phyloP scores from a whole-genome alignment of 2,329 filamentous ascomycete genomes.

The Thielaviopsis euricoi region DNA sequence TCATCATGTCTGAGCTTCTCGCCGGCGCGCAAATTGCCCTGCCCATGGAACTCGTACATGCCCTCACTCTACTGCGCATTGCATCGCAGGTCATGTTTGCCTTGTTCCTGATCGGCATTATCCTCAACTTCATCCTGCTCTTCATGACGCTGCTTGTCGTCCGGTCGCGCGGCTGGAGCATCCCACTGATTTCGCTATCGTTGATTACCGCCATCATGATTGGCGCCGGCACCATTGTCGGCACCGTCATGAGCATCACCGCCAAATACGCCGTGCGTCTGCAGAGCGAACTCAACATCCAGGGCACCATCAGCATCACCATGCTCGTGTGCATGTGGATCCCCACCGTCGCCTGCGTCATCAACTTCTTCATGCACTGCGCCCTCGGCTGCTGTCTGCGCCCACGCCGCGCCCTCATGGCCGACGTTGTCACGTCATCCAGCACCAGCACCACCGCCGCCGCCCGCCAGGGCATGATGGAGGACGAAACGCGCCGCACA shows the following conservation, averaged over 20 bases:
- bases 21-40: constrained; percentile 69
- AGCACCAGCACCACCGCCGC: background rate
- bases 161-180: constrained; percentile 39
- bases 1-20: constrained; percentile 65
- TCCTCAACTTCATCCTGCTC: constrained; percentile 57
- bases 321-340: constrained; percentile 91
- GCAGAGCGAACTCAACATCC: constrained; percentile 61
- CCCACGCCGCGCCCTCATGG: constrained; percentile 5
- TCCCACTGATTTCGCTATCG: constrained; percentile 52
- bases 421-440: background rate
- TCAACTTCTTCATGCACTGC: constrained; percentile 59
- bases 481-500: constrained; percentile 7
- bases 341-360: constrained; percentile 45
- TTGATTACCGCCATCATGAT: constrained; percentile 51
- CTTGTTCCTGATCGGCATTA: constrained; percentile 58
- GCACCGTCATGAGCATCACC: constrained; percentile 69
- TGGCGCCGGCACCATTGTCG: constrained; percentile 54
- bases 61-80: constrained; percentile 56
- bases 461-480: constrained; percentile 7
- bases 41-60: constrained; percentile 54
- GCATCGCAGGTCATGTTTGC: constrained; percentile 79
- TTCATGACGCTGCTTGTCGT: constrained; percentile 43
- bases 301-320: constrained; percentile 47
- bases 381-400: constrained; percentile 54
- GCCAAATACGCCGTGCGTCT: constrained; percentile 61